Percentiles rank a stretch among this genome's conserved stretches.
phyloP scores from a whole-genome alignment of 2,329 filamentous ascomycete species.

The Aspergillus latus region DNA sequence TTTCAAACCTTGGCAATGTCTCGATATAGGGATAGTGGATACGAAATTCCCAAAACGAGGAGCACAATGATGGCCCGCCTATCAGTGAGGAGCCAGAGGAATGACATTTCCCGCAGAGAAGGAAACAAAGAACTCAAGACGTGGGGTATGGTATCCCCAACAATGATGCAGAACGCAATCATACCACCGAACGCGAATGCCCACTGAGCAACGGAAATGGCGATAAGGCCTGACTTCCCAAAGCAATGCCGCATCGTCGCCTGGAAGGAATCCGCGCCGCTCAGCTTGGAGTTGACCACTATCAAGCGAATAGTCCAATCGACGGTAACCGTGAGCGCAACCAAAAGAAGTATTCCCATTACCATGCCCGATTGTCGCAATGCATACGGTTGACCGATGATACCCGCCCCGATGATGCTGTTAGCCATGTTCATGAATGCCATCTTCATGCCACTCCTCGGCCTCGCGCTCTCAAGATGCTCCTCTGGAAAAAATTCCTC shows the following conservation, averaged over 20 bases:
- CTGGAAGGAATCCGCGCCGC: constrained; percentile 90
- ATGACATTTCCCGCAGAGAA: constrained; percentile 66
- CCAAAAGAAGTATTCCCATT: constrained; percentile 74
- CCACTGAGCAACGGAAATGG: constrained; percentile 92
- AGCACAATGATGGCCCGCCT: constrained; percentile 82
- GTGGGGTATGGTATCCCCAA: constrained; percentile 93
- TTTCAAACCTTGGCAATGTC: constrained; percentile 86
- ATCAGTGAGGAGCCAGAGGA: constrained; percentile 79
- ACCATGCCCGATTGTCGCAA: constrained; percentile 85
- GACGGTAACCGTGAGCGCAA: constrained; percentile 76
- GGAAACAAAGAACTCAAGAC: constrained; percentile 84
- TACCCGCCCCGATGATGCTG: constrained; percentile 81
- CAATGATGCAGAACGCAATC: constrained; percentile 96
- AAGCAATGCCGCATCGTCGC: constrained; percentile 96
- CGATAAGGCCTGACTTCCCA: constrained; percentile 80
- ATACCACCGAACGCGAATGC: constrained; percentile 98
- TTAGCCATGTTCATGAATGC: constrained; percentile 99
- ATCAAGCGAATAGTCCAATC: constrained; percentile 99
- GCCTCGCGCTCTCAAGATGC: constrained; percentile 62
- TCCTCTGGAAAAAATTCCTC: constrained; percentile 59
- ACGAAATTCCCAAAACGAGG: constrained; percentile 82
- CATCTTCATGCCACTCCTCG: constrained; percentile 79
- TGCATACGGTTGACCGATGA: constrained; percentile 89
- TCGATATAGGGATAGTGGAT: constrained; percentile 86
- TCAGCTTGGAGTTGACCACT: constrained; percentile 95